Evolutionary conservation across 805 yeast species (phyloP).

Genomic region (Zygosaccharomyces siamensis): DNA sequence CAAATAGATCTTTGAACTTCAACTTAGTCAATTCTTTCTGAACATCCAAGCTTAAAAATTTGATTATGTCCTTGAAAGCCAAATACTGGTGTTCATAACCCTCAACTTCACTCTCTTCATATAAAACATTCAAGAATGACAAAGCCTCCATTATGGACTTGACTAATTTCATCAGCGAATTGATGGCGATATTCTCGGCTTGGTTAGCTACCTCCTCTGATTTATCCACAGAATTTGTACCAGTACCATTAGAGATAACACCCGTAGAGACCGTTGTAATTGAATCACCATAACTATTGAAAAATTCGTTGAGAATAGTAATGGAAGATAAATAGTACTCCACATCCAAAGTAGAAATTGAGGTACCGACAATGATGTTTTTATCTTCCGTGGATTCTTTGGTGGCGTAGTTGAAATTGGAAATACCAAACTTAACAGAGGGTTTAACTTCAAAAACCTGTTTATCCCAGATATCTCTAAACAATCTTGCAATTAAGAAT

Average conservation of each 20-base stretch:
- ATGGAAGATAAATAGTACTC: constrained; percentile 70
- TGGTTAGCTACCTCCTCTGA: constrained; percentile 66
- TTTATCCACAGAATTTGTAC: constrained; percentile 30
- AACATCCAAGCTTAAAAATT: constrained; percentile 59
- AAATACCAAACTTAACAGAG: constrained; percentile 9
- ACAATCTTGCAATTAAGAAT: constrained; percentile 67
- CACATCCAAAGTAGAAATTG: constrained; percentile 40
- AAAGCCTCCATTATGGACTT: constrained; percentile 82
- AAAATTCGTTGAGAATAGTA: constrained; percentile 63
- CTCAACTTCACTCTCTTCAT: constrained; percentile 58
- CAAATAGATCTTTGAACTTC: constrained; percentile 70
- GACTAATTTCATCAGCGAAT: constrained; percentile 68
- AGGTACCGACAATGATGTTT: constrained; percentile 24
- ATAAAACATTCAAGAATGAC: constrained; percentile 75
- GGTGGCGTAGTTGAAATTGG: constrained; percentile 10
- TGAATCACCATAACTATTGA: constrained; percentile 55
- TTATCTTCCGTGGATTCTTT: constrained; percentile 24
- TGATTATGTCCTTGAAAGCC: constrained; percentile 62
- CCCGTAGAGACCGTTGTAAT: constrained; percentile 42
- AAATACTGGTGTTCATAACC: constrained; percentile 33
- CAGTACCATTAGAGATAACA: constrained; percentile 33
- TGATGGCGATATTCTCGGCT: constrained; percentile 87
- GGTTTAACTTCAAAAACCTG: constrained; percentile 51
- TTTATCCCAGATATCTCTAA: constrained; percentile 73
- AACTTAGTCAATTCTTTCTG: constrained; percentile 64